Evolutionary conservation across 768 basidiomycete species (phyloP), one percentile per base, ranked within the genome.

Genomic region (Leccinum truebloodii): DNA sequence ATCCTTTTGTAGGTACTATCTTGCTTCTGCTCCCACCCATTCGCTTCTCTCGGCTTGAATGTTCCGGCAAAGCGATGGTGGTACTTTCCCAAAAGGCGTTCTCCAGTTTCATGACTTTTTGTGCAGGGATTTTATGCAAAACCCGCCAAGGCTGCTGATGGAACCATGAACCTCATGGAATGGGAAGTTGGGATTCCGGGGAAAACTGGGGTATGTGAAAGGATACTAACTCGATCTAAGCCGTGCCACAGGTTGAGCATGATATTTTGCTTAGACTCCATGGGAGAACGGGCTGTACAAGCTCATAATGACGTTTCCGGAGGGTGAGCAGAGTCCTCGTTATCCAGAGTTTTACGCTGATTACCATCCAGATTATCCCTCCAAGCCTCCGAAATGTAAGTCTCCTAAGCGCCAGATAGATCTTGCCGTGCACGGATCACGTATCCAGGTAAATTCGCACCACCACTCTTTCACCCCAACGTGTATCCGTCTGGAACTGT

Each of bases 121-220:
- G 26, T 63, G 44, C 70, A 99, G 96, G 96, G 96, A 65, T 99
- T 99, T 80, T 98, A 90, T 71, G 97, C 97, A 44, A 92, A 93
- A 73, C 97, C 97, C 24, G 80, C 84, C 50, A 99, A 99, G 77
- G 83, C 87, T 20, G 72, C 86, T 24, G 97, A 99, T 77, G 94
- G 96, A 18, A 90, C 94, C 3, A 88, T 98, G 87, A 95, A 98
- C 75, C 80, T 99, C 52, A 86, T 98, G 86, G 88, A 94, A 73
- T 99, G 97, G 97, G 97, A 98, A 73, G 95, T 97, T 2, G 97
- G 97, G 24, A 98, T 99, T 67, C 97, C 97, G 18, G 97, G 97
- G 30, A 98, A 97, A 77, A 64, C 81, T 53, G 82, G 81, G 61
- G 97, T 97, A 76, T 77, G 92, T 83, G 13, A 34, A 35, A n/a